Evolutionary conservation across 1,284 basidiomycete species (phyloP), one percentile per base, ranked within the genome.

Genomic region (Wallemia mellicola): DNA sequence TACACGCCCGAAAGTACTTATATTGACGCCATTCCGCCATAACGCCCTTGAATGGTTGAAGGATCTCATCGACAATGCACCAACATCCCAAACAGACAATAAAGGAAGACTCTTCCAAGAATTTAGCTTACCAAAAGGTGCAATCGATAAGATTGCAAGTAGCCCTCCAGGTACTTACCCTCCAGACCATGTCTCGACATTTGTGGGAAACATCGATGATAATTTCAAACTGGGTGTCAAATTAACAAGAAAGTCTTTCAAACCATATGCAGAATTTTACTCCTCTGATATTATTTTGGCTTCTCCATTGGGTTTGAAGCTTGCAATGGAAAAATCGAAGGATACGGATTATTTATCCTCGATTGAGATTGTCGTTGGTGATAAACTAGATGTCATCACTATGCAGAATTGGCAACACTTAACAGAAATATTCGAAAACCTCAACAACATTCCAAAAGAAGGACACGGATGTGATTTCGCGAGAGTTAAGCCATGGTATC

Each of bases 351-450:
- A 92, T 68, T 73, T 99, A 59, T 86, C 86, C 1, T 92, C 86
- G 1, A 85, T 99, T 63, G 94, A 99, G 69, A 72, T 98, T 17
- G 71, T 87, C n/a, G 71, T 96, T n/a, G 76, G 85, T 9, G 94
- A 98, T 69, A 89, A 96, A 65, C 75, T 86, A 72, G 89, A 98
- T 67, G 82, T 85, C 1, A 77, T 98, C 67, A 77, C 80, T 5
- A 98, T 98, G 94, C 92, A 98, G 72, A 98, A 98, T 67, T 98
- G 94, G 94, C 89, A 96, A 59, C 92, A 98, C 68, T 76, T 92
- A 19, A 83, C 91, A 86, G 94, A 86, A 68, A 78, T 94, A 55
- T 74, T 96, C 64, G 79, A 77, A 1, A 77, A 83, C 61, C 70
- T 96, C 58, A 96, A 95, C 71, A 76, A 81, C 64, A 75, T 96